Evolutionary conservation across 2,329 filamentous ascomycete species (phyloP).

Genomic region (Aspergillus clavatus): DNA sequence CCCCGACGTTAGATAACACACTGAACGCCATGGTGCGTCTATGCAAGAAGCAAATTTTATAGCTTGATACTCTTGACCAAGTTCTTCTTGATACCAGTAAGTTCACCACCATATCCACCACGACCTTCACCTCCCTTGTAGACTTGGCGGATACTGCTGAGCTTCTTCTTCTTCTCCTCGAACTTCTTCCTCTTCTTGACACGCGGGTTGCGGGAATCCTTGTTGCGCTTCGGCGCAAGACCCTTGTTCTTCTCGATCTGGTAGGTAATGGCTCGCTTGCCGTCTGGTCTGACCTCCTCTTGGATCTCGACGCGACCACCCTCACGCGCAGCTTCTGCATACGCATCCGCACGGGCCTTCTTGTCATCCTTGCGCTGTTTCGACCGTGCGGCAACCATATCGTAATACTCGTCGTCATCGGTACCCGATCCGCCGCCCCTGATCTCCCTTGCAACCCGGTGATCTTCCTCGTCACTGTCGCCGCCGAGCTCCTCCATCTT

Average conservation of each 20-base stretch:
- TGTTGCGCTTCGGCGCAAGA: slow-evolving; percentile 79
- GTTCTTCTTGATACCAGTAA: slow-evolving; percentile 91
- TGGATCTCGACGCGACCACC: slow-evolving; percentile 60
- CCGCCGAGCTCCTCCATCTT: slow-evolving; percentile 66
- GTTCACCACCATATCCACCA: slow-evolving; percentile 84
- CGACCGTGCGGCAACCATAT: slow-evolving; percentile 66
- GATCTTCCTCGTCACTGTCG: slow-evolving; percentile 63
- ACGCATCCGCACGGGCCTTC: slow-evolving; percentile 60
- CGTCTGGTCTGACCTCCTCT: slow-evolving; percentile 70
- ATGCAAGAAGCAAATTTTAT: slow-evolving; percentile 41
- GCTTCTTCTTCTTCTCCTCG: slow-evolving; percentile 95
- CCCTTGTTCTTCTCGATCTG: slow-evolving; percentile 98
- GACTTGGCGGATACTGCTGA: slow-evolving; percentile 75
- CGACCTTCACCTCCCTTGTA: slow-evolving; percentile 82
- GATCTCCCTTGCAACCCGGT: slow-evolving; percentile 50
- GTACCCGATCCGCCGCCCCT: slow-evolving; percentile 35
- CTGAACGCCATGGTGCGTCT: slow-evolving; percentile 14
- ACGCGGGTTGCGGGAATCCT: slow-evolving; percentile 89
- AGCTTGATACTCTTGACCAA: slow-evolving; percentile 92
- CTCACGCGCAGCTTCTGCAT: slow-evolving; percentile 50
- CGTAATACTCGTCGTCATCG: slow-evolving; percentile 66
- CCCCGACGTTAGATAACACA: slow-evolving; percentile 17
- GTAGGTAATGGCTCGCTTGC: slow-evolving; percentile 89
- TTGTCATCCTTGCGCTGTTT: slow-evolving; percentile 64
- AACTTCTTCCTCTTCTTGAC: slow-evolving; percentile 98